Evolutionary conservation across 2,329 filamentous ascomycete species (phyloP).

Genomic region (Trichoderma koningii): DNA sequence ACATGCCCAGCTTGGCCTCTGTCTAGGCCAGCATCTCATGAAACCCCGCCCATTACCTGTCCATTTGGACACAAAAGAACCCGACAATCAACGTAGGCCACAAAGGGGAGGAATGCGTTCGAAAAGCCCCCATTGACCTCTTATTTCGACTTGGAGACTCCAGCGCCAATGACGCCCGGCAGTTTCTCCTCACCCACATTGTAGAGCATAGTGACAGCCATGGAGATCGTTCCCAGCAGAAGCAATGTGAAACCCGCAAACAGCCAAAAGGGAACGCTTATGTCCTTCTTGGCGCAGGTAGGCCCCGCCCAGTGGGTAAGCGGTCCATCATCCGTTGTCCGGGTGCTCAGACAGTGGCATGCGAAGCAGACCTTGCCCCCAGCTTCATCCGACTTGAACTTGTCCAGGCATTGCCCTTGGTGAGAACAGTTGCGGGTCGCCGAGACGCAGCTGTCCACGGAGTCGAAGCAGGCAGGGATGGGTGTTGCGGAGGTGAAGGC

Average conservation of each 20-base stretch:
- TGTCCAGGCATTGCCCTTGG: constrained; percentile 75
- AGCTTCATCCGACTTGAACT: constrained; percentile 54
- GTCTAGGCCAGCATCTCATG: constrained; percentile 4
- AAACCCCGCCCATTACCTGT: not conserved
- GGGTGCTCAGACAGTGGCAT: constrained; percentile 71
- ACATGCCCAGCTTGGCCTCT: constrained; percentile 8
- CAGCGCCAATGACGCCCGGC: constrained; percentile 93
- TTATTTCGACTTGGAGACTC: constrained; percentile 72
- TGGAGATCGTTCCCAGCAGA: constrained; percentile 66
- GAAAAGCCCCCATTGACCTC: not conserved
- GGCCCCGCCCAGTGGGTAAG: constrained; percentile 79
- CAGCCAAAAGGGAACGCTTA: constrained; percentile 87
- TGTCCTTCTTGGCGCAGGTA: constrained; percentile 87
- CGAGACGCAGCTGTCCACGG: constrained; percentile 66
- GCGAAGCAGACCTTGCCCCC: constrained; percentile 65
- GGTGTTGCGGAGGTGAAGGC: constrained; percentile 44
- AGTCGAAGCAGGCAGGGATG: constrained; percentile 74
- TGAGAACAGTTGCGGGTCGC: constrained; percentile 78
- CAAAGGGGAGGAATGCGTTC: not conserved
- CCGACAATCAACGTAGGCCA: constrained; percentile 33
- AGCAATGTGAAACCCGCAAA: constrained; percentile 73
- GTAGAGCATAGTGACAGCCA: constrained; percentile 77
- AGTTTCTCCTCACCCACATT: constrained; percentile 83
- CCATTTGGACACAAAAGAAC: constrained; percentile 31
- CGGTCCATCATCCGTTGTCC: constrained; percentile 54